A percentile compares a stretch with the other conserved stretches of the same genome.
Evolutionary conservation across 179 eudicot genomes (phyloP).

Genomic region (Silene coronaria): DNA sequence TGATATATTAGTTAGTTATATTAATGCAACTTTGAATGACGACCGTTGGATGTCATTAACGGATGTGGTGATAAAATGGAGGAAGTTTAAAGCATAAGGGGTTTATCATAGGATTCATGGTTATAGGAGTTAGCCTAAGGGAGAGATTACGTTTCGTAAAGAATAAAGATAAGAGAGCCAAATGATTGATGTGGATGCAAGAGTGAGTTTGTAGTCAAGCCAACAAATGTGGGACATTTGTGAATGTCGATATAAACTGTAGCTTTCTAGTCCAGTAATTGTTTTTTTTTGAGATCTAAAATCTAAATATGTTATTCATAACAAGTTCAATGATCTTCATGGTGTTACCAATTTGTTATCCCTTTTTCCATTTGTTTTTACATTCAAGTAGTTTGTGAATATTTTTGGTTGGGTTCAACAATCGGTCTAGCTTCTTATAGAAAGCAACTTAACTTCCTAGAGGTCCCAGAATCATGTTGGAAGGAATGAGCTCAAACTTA

Average conservation of each 20-base stretch:
- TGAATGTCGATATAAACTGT: neutral
- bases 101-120: neutral
- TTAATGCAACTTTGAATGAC: neutral
- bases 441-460: neutral
- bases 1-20: neutral
- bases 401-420: neutral
- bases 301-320: neutral
- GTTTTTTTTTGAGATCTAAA: neutral
- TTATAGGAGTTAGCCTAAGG: neutral
- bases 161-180: neutral
- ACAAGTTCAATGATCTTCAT: neutral
- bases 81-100: neutral
- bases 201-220: neutral
- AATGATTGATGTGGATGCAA: neutral
- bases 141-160: neutral
- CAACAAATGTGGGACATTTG: neutral
- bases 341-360: neutral
- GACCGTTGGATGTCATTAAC: neutral
- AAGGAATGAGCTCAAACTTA: neutral
- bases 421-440: neutral
- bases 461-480: neutral
- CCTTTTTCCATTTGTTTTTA: neutral
- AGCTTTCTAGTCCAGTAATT: neutral
- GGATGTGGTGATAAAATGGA: neutral
- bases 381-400: conserved; percentile 1